phyloP scores from a whole-genome alignment of 2,329 filamentous ascomycete genomes.

The Rhexocercosporidium sp. region DNA sequence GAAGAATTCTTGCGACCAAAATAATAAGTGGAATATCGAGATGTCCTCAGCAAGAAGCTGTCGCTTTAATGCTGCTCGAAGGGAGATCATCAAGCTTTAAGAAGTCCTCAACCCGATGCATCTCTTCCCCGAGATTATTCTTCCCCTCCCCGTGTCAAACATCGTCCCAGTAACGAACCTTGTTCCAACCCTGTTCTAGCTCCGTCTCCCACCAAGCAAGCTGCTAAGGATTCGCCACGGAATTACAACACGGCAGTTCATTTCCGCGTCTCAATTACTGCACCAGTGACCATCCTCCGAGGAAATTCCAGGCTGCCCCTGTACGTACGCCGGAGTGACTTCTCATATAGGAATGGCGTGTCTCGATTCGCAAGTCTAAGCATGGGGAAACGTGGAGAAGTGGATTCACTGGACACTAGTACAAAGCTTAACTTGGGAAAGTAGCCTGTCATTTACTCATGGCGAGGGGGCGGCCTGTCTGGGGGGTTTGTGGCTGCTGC shows the following conservation, averaged over 20 bases:
- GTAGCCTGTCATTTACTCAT: neutral
- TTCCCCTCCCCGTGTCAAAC: neutral
- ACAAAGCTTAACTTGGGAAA: neutral
- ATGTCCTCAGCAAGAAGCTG: neutral
- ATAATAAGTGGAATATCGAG: neutral
- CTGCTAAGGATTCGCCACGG: neutral
- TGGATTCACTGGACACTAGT: neutral
- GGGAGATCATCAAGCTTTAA: slow-evolving; percentile 6
- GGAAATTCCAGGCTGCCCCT: neutral
- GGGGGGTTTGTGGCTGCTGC: neutral
- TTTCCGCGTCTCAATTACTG: neutral
- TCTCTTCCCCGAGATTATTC: too few relatives aligned
- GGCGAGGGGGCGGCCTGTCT: neutral
- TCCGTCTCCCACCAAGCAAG: neutral
- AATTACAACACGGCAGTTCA: slow-evolving; percentile 8
- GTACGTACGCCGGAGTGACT: neutral
- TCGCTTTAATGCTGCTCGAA: neutral
- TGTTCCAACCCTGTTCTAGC: neutral
- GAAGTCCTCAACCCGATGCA: neutral
- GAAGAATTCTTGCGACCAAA: neutral
- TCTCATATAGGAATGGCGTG: neutral
- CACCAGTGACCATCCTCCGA: neutral
- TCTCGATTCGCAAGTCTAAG: neutral
- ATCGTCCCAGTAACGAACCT: neutral
- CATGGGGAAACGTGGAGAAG: slow-evolving; percentile 14